Evolutionary conservation across 2,329 filamentous ascomycete species (phyloP).

Genomic region (Pyrenophora teres): DNA sequence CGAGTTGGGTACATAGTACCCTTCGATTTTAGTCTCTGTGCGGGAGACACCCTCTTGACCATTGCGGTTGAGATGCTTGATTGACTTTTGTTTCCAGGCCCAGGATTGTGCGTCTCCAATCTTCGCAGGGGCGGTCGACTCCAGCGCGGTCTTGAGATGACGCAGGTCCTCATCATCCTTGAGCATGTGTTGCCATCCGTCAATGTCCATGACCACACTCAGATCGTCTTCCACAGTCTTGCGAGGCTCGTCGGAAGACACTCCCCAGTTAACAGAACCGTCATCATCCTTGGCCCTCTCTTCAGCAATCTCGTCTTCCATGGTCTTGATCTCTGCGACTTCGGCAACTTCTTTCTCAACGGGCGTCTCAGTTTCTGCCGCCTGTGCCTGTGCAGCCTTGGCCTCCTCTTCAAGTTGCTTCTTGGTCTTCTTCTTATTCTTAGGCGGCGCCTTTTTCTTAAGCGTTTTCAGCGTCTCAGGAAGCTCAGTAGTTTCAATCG

Average conservation of each 20-base stretch:
- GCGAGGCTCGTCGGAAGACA: slow-evolving; percentile 63
- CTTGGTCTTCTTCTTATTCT: slow-evolving; percentile 77
- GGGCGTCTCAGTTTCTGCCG: slow-evolving; percentile 47
- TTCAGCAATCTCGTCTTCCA: slow-evolving; percentile 33
- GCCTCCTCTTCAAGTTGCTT: slow-evolving; percentile 69
- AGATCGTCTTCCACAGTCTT: slow-evolving; percentile 70
- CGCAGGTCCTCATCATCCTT: slow-evolving; percentile 71
- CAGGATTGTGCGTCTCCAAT: slow-evolving; percentile 65
- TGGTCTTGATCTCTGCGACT: slow-evolving; percentile 43
- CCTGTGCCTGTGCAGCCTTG: slow-evolving; percentile 43
- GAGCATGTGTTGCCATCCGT: slow-evolving; percentile 70
- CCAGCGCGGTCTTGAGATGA: slow-evolving; percentile 59
- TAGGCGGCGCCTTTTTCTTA: slow-evolving; percentile 49
- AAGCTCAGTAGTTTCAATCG: slow-evolving; percentile 45
- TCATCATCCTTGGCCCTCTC: slow-evolving; percentile 43
- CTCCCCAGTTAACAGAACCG: slow-evolving; percentile 63
- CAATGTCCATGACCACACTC: slow-evolving; percentile 67
- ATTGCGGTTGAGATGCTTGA: slow-evolving; percentile 69
- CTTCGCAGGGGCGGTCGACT: slow-evolving; percentile 52
- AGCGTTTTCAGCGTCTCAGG: slow-evolving; percentile 31
- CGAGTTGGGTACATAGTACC: slow-evolving; percentile 81
- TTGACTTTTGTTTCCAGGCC: slow-evolving; percentile 74
- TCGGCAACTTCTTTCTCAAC: slow-evolving; percentile 50
- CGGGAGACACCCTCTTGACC: slow-evolving; percentile 60
- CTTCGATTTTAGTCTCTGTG: slow-evolving; percentile 61